Percentiles rank a stretch among this genome's conserved stretches.
Evolutionary conservation across 2,329 filamentous ascomycete species (phyloP).

Genomic region (Exophiala sp.): DNA sequence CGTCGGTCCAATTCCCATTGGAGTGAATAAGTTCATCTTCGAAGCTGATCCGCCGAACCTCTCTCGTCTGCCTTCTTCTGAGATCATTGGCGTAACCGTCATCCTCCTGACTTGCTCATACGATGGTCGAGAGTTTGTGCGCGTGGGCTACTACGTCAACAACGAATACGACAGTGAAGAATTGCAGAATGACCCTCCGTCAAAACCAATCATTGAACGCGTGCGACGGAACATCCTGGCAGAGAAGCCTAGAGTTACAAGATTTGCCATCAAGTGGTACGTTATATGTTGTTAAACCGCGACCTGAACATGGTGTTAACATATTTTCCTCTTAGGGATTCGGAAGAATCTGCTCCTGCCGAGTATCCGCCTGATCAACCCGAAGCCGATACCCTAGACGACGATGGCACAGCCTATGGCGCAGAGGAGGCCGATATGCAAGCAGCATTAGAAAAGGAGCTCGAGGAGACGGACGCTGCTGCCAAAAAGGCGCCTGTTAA

Average conservation of each 20-base stretch:
- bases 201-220: conserved; percentile 88
- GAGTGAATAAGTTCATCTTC: conserved; percentile 98
- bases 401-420: conserved; percentile 82
- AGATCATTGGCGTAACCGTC: conserved; percentile 95
- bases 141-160: conserved; percentile 98
- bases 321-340: conserved; percentile 64
- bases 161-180: conserved; percentile 97
- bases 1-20: conserved; percentile 94
- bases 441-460: conserved; percentile 55
- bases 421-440: conserved; percentile 80
- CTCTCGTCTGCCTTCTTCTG: conserved; percentile 83
- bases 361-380: conserved; percentile 98
- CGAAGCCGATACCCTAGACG: conserved; percentile 80
- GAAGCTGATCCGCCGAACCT: conserved; percentile 91
- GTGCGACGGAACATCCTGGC: conserved; percentile 89
- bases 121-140: conserved; percentile 93
- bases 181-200: conserved; percentile 80
- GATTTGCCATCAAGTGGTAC: conserved; percentile 98
- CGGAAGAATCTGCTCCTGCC: conserved; percentile 91
- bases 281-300: conserved; percentile 27
- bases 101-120: conserved; percentile 95
- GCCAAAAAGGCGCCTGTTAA: conserved; percentile 40
- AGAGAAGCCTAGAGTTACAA: conserved; percentile 94
- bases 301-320: neutral
- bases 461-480: conserved; percentile 46